A percentile compares a stretch with the other conserved stretches of the same genome.
phyloP scores from a whole-genome alignment of 371 early-diverging fungal genomes.

The Mortierella sp. region DNA sequence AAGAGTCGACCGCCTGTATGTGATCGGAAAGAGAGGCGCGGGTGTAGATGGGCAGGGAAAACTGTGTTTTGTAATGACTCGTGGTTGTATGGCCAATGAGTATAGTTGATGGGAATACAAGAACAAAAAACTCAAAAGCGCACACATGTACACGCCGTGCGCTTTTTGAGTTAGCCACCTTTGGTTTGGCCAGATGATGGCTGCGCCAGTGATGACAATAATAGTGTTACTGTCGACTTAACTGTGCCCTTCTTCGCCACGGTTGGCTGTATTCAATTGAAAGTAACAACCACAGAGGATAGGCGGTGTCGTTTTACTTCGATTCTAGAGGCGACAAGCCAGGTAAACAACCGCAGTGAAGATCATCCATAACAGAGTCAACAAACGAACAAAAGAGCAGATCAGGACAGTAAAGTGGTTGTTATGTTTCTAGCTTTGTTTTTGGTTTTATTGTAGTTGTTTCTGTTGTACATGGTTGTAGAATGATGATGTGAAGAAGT shows the following conservation, averaged over 20 bases:
- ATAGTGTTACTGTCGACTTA: background rate
- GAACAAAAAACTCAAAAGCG: background rate
- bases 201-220: conserved; percentile 4
- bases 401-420: background rate
- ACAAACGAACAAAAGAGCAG: background rate
- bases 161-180: background rate
- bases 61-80: background rate
- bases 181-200: no score
- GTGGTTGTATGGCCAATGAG: background rate
- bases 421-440: background rate
- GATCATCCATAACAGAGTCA: background rate
- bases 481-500: background rate
- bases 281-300: background rate
- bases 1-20: conserved; percentile 6
- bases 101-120: background rate
- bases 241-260: background rate
- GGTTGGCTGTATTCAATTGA: background rate
- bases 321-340: background rate
- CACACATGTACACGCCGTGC: background rate
- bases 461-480: conserved; percentile 3
- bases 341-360: background rate
- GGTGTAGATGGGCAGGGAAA: background rate
- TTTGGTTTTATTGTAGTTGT: background rate
- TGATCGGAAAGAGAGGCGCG: background rate
- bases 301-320: background rate